Evolutionary conservation across 768 basidiomycete genomes (phyloP), one percentile per base, ranked within the genome.

Genomic region (Kwoniella europaea): DNA sequence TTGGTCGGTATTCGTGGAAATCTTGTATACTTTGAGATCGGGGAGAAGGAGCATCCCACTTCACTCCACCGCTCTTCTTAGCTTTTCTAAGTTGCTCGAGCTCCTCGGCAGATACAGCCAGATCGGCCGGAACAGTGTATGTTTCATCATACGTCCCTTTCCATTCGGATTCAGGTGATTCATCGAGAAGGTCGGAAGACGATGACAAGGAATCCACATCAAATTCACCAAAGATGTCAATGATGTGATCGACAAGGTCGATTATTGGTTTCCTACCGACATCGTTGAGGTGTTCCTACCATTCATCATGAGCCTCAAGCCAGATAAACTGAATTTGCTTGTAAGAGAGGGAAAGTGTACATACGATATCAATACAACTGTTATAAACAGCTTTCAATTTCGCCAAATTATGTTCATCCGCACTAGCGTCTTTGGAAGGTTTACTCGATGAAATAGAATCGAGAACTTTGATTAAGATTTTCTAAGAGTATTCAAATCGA

Each of bases 361-460:
- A 67, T 63, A 81, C 86, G 81, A 95, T 91, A 71, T 94, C 88
- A 85, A 92, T 85, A 82, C 97, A 99, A 24, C 92, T 92, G 2
- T 85, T 75, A 82, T 93, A 97, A 72, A 94, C 88, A 43, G 87
- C 86, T 50, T 82, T 74, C 18, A 86, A 71, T 71, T 82, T 83
- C 46, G 76, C 63, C 44, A 85, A 69, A 70, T 86, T 86, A 22
- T 56, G 68, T 88, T 88, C 68, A 90, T 87, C 86, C 90, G 96
- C 56, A 89, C 86, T 50, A 18, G 65, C 60, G 35, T 67, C 67
- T 10, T 72, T 54, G 50, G 10, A 20, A n/a, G 67, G 59, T 20
- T 73, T 71, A 35, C 29, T 44, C 5, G 56, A 56, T 16, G 69
- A 74, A 41, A 74, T 76, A 22, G 86, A 83, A 71, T 91, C 89